A percentile compares a stretch with the other conserved stretches of the same genome.
These are phyloP conservation scores for Cutaneotrichosporon dermatis DNA, from an alignment of 1,284 basidiomycete species.

Conservation along the genomic window DNA sequence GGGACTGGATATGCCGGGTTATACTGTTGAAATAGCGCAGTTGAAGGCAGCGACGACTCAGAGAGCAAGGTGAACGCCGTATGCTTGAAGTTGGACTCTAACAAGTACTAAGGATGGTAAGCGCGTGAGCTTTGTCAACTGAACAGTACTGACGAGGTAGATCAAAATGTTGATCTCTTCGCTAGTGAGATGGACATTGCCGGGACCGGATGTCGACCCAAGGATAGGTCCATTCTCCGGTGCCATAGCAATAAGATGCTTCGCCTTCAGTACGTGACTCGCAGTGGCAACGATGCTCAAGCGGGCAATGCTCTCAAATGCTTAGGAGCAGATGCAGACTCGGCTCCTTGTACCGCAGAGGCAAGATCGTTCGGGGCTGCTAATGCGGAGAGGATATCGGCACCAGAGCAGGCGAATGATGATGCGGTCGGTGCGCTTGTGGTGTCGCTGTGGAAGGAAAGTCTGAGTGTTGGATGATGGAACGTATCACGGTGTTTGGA, in stretches of 20 bases:
- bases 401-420: too few relatives aligned
- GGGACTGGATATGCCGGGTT: constrained; percentile 30
- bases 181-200: constrained; percentile 32
- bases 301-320: too few relatives aligned
- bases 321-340: too few relatives aligned
- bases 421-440: too few relatives aligned
- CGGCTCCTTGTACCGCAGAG: too few relatives aligned
- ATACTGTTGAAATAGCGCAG: constrained; percentile 40
- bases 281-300: too few relatives aligned
- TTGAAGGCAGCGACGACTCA: constrained; percentile 38
- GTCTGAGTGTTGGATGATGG: too few relatives aligned
- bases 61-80: constrained; percentile 42
- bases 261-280: too few relatives aligned
- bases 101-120: constrained; percentile 31
- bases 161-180: constrained; percentile 47
- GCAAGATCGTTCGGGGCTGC: too few relatives aligned
- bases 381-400: neutral
- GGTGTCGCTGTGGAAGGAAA: too few relatives aligned
- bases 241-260: neutral
- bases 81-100: constrained; percentile 45
- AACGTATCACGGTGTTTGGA: too few relatives aligned
- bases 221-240: neutral
- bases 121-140: neutral
- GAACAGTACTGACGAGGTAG: constrained; percentile 31
- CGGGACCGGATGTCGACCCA: neutral